Conservation (phyloP, 2,329 filamentous ascomycete genomes). For the Epichloe bromicola region DNA sequence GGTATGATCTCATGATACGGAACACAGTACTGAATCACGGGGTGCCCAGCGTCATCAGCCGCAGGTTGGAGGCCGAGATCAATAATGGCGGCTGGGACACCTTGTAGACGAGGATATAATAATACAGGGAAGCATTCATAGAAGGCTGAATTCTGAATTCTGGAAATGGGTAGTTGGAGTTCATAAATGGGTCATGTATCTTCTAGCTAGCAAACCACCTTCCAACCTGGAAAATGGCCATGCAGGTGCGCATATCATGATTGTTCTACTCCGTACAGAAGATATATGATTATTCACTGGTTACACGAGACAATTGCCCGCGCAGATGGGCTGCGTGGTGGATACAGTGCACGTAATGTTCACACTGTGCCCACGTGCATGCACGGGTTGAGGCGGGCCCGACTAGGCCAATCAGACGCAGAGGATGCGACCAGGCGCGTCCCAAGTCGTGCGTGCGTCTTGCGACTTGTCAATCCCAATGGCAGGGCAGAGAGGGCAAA, state of each 20-base stretch:
- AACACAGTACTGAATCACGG: slow-evolving; percentile 79
- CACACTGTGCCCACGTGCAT: slow-evolving; percentile 6
- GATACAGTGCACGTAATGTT: slow-evolving; percentile 5
- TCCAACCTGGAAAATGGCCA: neutral
- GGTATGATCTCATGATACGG: slow-evolving; percentile 79
- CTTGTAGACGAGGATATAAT: slow-evolving; percentile 12
- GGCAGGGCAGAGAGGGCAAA: no score
- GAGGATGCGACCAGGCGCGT: slow-evolving; percentile 14
- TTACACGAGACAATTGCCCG: no score
- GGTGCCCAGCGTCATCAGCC: slow-evolving; percentile 76
- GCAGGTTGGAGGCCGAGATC: slow-evolving; percentile 86
- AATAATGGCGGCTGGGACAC: slow-evolving; percentile 98
- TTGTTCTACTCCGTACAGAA: neutral
- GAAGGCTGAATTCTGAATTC: slow-evolving; percentile 5
- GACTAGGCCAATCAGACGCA: slow-evolving; percentile 15
- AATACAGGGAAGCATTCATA: neutral
- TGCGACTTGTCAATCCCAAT: neutral
- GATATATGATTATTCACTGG: neutral
- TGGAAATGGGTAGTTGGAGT: slow-evolving; percentile 1
- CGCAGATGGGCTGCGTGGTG: no score
- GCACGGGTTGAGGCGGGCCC: slow-evolving; percentile 3
- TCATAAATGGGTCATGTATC: neutral
- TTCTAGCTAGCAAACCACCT: neutral
- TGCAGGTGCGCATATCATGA: neutral
- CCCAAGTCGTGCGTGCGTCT: slow-evolving; percentile 11